Conservation (phyloP, 345 rosid species). For the Acer yangbiense region DNA sequence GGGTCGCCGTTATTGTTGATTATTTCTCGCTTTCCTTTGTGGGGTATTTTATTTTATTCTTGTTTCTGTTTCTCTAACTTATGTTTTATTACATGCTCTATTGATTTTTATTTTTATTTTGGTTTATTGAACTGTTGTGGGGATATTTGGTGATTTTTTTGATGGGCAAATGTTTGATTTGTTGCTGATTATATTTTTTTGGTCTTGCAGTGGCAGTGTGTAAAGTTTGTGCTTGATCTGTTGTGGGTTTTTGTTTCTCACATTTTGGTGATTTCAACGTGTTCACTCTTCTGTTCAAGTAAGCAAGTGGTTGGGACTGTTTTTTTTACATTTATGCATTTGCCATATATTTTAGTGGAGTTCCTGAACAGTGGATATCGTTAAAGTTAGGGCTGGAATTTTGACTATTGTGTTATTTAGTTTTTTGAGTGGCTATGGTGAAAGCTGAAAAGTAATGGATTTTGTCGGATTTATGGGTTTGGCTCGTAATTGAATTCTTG, state of each 20-base stretch:
- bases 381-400: background rate
- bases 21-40: background rate
- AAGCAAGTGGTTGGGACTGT: background rate
- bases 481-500: slow-evolving; percentile 5
- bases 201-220: slow-evolving; percentile 36
- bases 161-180: slow-evolving; percentile 17
- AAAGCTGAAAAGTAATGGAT: slow-evolving; percentile 3
- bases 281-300: slow-evolving; percentile 12
- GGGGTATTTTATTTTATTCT: background rate
- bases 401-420: no score
- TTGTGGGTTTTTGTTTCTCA: slow-evolving; percentile 25
- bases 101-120: background rate
- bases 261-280: slow-evolving; percentile 19
- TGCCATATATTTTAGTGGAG: background rate
- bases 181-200: slow-evolving; percentile 18
- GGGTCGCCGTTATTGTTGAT: background rate
- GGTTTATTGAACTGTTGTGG: background rate
- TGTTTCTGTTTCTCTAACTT: background rate
- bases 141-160: background rate
- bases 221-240: slow-evolving; percentile 41
- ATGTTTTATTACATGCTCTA: background rate
- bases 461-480: background rate
- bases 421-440: background rate
- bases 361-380: background rate
- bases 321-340: background rate